These are phyloP conservation scores for Vigna hirtella DNA, from an alignment of 306 rosid species.

Conservation along the genomic window DNA sequence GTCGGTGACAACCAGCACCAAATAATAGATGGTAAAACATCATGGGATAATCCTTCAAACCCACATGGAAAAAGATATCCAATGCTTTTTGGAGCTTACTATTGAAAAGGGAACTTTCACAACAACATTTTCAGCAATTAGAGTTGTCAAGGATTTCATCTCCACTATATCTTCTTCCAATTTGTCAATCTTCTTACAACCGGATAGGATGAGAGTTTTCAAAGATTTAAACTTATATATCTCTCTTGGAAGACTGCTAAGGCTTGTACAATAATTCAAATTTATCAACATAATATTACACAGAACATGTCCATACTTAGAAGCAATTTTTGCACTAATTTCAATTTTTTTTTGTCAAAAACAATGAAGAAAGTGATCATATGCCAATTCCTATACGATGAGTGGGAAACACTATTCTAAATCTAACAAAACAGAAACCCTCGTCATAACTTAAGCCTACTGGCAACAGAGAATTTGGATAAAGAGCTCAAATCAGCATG, in stretches of 20 bases:
- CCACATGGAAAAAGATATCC: neutral
- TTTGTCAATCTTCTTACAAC: neutral
- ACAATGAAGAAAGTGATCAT: neutral
- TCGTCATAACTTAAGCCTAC: no score
- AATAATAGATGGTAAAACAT: neutral
- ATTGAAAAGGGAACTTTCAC: neutral
- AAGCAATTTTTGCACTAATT: slow-evolving; percentile 1
- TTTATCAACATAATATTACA: neutral
- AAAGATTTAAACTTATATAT: neutral
- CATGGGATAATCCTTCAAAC: neutral
- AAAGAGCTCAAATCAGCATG: no score
- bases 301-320: neutral
- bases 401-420: neutral
- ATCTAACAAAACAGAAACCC: neutral
- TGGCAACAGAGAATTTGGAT: no score
- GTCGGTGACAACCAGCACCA: neutral
- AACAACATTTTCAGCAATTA: neutral
- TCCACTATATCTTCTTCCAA: neutral
- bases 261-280: neutral
- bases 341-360: neutral
- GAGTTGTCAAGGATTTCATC: neutral
- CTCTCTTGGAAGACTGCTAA: neutral
- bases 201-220: neutral
- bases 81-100: neutral
- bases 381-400: no score